These are phyloP conservation scores for Pythium aquatile DNA, from an alignment of 352 stramenopile species.

Conservation along the genomic window DNA sequence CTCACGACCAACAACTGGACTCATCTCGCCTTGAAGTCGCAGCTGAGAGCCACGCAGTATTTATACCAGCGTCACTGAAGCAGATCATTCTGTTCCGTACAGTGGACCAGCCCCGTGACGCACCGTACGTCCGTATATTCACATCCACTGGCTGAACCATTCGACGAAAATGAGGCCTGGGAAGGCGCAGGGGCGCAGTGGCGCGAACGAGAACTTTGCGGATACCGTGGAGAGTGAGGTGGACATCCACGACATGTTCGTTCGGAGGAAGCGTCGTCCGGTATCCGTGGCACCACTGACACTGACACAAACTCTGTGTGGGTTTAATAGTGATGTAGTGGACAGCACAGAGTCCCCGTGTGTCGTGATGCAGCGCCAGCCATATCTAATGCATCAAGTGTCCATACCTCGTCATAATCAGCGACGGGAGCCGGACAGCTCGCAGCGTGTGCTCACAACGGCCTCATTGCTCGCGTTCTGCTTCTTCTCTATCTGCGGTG, in stretches of 20 bases:
- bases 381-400: conserved; percentile 10
- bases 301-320: not conserved
- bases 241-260: conserved; percentile 14
- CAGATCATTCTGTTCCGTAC: not conserved
- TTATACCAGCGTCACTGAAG: not conserved
- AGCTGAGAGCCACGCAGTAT: not conserved
- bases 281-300: no score
- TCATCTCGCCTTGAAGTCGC: not conserved
- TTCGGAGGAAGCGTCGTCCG: not conserved
- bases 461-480: conserved; percentile 44
- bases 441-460: conserved; percentile 35
- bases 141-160: not conserved
- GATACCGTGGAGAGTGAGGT: conserved; percentile 13
- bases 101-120: no score
- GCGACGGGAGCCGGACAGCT: not conserved
- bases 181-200: not conserved
- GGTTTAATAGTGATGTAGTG: not conserved
- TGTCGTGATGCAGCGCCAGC: conserved; percentile 2
- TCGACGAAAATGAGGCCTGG: not conserved
- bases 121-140: no score
- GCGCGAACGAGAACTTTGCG: not conserved
- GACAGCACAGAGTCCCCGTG: conserved; percentile 1
- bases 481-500: conserved; percentile 55
- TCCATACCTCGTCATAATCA: not conserved
- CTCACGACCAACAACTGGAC: not conserved